Evolutionary conservation across 345 rosid genomes (phyloP).

Genomic region (Stellera chamaejasme): DNA sequence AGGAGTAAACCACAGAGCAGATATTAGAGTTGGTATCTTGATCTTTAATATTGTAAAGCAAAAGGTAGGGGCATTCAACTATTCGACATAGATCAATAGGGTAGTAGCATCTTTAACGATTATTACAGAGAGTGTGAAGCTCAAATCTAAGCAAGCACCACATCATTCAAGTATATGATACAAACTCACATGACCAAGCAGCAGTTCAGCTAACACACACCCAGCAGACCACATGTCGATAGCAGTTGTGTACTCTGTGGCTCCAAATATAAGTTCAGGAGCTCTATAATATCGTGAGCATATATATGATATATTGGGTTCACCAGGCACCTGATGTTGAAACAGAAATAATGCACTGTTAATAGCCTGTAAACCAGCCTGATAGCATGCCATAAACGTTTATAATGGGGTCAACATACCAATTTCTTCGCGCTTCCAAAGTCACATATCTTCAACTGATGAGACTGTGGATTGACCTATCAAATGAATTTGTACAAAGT

Average conservation of each 20-base stretch:
- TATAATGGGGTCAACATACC: slow-evolving; percentile 28
- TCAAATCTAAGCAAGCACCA: too few species aligned
- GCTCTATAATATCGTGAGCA: slow-evolving; percentile 97
- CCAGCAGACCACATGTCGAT: slow-evolving; percentile 98
- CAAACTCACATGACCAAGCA: slow-evolving; percentile 68
- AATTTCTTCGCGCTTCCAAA: slow-evolving; percentile 95
- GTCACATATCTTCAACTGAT: slow-evolving; percentile 89
- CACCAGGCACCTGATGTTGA: slow-evolving; percentile 58
- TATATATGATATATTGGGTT: slow-evolving; percentile 90
- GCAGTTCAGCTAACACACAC: slow-evolving; percentile 95
- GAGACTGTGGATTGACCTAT: slow-evolving; percentile 86
- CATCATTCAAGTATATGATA: too few species aligned
- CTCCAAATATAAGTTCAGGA: slow-evolving; percentile 96
- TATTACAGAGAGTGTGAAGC: too few species aligned
- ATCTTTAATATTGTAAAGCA: too few species aligned
- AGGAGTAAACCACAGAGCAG: background rate
- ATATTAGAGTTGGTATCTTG: background rate
- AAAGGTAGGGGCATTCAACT: too few species aligned
- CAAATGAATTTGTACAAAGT: background rate
- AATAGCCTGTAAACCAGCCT: background rate
- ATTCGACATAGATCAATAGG: too few species aligned
- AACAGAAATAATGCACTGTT: slow-evolving; percentile 10
- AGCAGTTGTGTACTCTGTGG: slow-evolving; percentile 91
- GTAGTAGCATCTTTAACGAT: too few species aligned
- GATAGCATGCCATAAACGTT: too few species aligned